Evolutionary conservation across 768 basidiomycete species (phyloP), one percentile per base, ranked within the genome.

Genomic region (Pisolithus tinctorius): DNA sequence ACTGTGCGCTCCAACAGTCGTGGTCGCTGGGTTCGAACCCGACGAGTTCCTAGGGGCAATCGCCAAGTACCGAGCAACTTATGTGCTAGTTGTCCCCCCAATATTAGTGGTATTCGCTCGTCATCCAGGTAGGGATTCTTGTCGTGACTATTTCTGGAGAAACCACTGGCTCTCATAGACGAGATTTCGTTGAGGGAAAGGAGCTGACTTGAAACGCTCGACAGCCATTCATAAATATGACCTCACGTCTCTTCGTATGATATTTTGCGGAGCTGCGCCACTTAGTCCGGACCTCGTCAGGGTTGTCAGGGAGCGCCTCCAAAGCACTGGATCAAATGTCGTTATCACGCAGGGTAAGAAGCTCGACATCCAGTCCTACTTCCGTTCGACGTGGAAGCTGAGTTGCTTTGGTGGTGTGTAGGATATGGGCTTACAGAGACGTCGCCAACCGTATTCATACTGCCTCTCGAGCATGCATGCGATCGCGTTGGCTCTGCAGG

Each of bases 361-460:
- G 14, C 50, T 34, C 29, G 17, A 13, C 34, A 29, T 14, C 13
- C 5, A 17, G 13, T 36, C 30, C 47, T 8, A 4, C 20, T 11
- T 31, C 23, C 6, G 26, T 4, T 11, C 8, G 29, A 36, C 29
- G 25, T 17, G 23, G 16, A 30, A 29, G 14, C n/a, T 54, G 9
- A 30, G 34, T 10, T 13, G 26, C 8, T 44, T 37, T 45, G 3
- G 27, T 48, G 36, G 57, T 46, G 40, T 13, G 44, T 57, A 83
- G 86, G 84, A 1, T 90, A 83, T 51, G 86, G 91, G 26, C 73
- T 92, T 17, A 92, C 89, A 1, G 91, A 93, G 67, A 91, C 88
- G 1, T 86, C 88, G 0, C 88, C 88, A 0, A 82, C 82, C 0
- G 75, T 82, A 0, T 81, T 83, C 55, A 55, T 86, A 3, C 71